A percentile compares a stretch with the other conserved stretches of the same genome.
Conservation (phyloP, 805 yeast species). For the Saccharomyces jurei region DNA sequence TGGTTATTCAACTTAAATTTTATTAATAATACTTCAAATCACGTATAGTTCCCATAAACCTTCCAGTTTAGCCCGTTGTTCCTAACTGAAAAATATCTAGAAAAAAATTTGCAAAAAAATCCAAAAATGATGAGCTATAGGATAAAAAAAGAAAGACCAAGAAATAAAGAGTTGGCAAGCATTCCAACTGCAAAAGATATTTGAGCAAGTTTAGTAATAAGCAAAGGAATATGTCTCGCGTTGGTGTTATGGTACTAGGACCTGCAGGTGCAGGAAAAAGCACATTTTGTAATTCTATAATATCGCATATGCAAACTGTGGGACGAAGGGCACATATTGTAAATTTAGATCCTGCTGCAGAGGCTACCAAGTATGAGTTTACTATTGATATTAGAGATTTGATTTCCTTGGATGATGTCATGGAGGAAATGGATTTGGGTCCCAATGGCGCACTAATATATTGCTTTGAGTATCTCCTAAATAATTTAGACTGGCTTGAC, state of each 20-base stretch:
- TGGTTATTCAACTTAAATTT: not conserved
- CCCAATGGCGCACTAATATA: conserved; percentile 93
- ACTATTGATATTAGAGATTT: conserved; percentile 87
- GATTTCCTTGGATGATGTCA: conserved; percentile 84
- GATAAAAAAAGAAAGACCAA: not conserved
- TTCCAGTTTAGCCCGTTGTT: not conserved
- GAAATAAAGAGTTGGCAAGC: not conserved
- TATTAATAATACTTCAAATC: not conserved
- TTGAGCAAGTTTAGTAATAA: not conserved
- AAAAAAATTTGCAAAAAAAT: not conserved
- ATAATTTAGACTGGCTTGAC: conserved; percentile 93
- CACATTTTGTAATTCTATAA: conserved; percentile 83
- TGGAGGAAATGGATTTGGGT: conserved; percentile 89
- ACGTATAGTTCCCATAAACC: not conserved
- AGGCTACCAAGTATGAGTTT: conserved; percentile 83
- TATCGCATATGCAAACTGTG: conserved; percentile 77
- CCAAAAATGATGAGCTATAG: not conserved
- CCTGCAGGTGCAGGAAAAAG: conserved; percentile 98
- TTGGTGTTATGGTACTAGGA: conserved; percentile 87
- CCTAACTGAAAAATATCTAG: not conserved
- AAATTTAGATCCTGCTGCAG: conserved; percentile 95
- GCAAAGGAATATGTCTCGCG: conserved; percentile 64
- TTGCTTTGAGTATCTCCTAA: conserved; percentile 84
- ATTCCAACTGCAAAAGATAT: not conserved
- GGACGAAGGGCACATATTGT: conserved; percentile 94